Base-by-base conservation (phyloP, 169 alveolate genomes). In the Plasmodium berghei region DNA sequence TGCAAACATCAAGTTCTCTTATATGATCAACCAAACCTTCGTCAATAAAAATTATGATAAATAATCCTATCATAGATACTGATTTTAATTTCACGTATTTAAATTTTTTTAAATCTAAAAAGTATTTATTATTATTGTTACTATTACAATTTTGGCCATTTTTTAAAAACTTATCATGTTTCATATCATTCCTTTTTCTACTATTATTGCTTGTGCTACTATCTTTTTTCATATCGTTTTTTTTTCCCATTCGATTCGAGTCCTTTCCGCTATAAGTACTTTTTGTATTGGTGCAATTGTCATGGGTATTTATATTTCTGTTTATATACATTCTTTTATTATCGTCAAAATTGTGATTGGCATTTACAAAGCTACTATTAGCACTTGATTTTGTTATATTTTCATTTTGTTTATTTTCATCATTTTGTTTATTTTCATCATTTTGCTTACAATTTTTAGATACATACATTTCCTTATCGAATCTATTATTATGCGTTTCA, bases 1-100 rank as follows among this genome's bases (percentile, higher is more conserved):
- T 90, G 14, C 94, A 88, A 14, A 95, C 85, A 26, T 92, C 95
- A n/a, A 95, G 91, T 58, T 92, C 89, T 72, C 89, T 73, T 63
- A 96, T 93, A 22, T 92, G 66, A 54, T 92, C 85, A 14, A 71
- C 92, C 18, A 94, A 52, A 28, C 93, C 87, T 24, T 88, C 94
- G 89, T 95, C 95, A 1, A 94, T 96, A 72, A 92, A 97, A 12
- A 95, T 86, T 42, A 95, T 73, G 12, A 96, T 86, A 59, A 94
- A 91, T 26, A 94, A 85, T 0, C 98, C 98, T 10, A 97, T 97
- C 96, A 96, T 89, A 16, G 94, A 87, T 28, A 87, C 86, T n/a
- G 94, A 90, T 55, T 93, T 93, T 45, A 87, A 88, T 42, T 90
- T 88, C 20, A 90, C 83, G 74, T 93, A 90, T 52, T 90, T 89